Percentiles rank a stretch among this genome's conserved stretches.
Evolutionary conservation across 345 rosid species (phyloP).

Genomic region (Pistacia integerrima): DNA sequence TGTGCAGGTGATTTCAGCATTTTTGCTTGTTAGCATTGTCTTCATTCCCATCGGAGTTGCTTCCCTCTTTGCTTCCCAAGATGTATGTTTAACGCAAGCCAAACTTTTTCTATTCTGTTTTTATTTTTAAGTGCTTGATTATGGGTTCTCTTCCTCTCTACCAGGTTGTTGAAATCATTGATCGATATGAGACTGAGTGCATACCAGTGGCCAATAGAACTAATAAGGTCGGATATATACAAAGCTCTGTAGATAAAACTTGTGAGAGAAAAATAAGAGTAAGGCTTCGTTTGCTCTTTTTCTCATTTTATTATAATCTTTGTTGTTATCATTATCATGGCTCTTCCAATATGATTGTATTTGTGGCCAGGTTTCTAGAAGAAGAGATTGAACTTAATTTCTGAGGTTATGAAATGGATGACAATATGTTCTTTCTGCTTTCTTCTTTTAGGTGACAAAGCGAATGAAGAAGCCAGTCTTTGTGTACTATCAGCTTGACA

Average conservation of each 20-base stretch:
- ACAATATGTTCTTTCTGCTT: constrained; percentile 10
- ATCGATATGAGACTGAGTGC: constrained; percentile 76
- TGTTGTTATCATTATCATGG: background rate
- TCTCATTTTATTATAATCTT: background rate
- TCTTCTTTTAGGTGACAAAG: constrained; percentile 61
- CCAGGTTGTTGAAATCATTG: constrained; percentile 89
- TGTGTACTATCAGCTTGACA: constrained; percentile 96
- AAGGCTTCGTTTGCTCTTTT: constrained; percentile 26
- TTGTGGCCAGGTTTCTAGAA: background rate
- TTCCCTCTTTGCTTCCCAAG: constrained; percentile 83
- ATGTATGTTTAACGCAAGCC: constrained; percentile 48
- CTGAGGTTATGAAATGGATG: constrained; percentile 8
- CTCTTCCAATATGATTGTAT: background rate
- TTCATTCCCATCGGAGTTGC: constrained; percentile 96
- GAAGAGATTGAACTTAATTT: constrained; percentile 1
- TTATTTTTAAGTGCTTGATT: constrained; percentile 7
- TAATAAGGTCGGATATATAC: constrained; percentile 68
- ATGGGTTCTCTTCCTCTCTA: constrained; percentile 21
- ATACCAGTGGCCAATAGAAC: constrained; percentile 52
- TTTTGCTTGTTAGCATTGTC: constrained; percentile 86
- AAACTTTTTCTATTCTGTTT: constrained; percentile 10
- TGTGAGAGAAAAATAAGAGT: constrained; percentile 61
- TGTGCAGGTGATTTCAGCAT: constrained; percentile 82
- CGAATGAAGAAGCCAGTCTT: constrained; percentile 83
- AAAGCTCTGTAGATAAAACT: constrained; percentile 40